phyloP scores from a whole-genome alignment of 2,329 filamentous ascomycete genomes.

The Periconia digitata region DNA sequence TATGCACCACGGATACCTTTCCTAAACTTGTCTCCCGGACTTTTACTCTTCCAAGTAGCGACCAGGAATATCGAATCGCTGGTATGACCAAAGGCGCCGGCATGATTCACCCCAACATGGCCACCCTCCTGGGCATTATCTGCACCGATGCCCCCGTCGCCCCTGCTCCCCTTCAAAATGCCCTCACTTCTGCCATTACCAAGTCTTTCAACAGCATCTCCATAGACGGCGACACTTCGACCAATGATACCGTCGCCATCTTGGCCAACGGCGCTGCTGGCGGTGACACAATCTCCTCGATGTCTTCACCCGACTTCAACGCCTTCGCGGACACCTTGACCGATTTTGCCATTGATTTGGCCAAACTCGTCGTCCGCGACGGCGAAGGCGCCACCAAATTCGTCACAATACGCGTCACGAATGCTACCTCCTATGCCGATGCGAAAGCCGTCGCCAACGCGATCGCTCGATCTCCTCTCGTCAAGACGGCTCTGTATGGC shows the following conservation, averaged over 20 bases:
- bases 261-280: slow-evolving; percentile 95
- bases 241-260: slow-evolving; percentile 92
- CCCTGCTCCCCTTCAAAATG: slow-evolving; percentile 64
- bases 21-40: slow-evolving; percentile 87
- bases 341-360: slow-evolving; percentile 77
- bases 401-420: slow-evolving; percentile 83
- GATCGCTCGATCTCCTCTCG: slow-evolving; percentile 87
- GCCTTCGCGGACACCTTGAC: slow-evolving; percentile 72
- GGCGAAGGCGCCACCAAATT: slow-evolving; percentile 98
- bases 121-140: slow-evolving; percentile 86
- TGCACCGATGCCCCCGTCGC: slow-evolving; percentile 87
- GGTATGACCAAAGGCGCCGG: slow-evolving; percentile 98
- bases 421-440: slow-evolving; percentile 67
- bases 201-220: slow-evolving; percentile 96
- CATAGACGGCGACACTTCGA: slow-evolving; percentile 95
- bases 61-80: slow-evolving; percentile 78
- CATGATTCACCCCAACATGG: slow-evolving; percentile 99
- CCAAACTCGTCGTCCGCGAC: slow-evolving; percentile 91
- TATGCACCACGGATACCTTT: slow-evolving; percentile 98
- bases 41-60: slow-evolving; percentile 81
- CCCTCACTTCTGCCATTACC: slow-evolving; percentile 74
- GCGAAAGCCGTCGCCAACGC: slow-evolving; percentile 81
- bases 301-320: slow-evolving; percentile 63
- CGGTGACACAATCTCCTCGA: slow-evolving; percentile 62
- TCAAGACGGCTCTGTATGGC: slow-evolving; percentile 96